Conservation (phyloP, 371 early-diverging fungal species). For the Batkoa obscura region DNA sequence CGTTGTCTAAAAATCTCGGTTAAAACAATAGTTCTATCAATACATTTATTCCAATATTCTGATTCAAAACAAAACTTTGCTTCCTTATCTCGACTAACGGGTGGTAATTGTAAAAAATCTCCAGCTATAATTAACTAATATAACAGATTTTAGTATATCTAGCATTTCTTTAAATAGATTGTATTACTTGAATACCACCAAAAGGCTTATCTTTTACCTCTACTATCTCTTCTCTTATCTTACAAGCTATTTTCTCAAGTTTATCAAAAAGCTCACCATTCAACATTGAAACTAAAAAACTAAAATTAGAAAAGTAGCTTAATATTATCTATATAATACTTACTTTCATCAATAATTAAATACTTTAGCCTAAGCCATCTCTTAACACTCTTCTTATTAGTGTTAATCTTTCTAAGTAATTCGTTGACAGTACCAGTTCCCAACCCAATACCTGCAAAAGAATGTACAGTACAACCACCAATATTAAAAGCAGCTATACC, state of each 20-base stretch:
- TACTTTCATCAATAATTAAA: conserved; percentile 71
- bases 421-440: conserved; percentile 7
- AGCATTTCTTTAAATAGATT: background rate
- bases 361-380: conserved; percentile 17
- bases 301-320: conserved; percentile 1
- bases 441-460: conserved; percentile 26
- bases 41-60: conserved; percentile 31
- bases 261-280: conserved; percentile 62
- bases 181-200: conserved; percentile 67
- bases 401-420: conserved; percentile 2
- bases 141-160: too few species aligned
- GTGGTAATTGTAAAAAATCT: conserved; percentile 86
- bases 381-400: background rate
- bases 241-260: conserved; percentile 48
- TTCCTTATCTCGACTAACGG: conserved; percentile 23
- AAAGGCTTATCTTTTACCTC: too few species aligned
- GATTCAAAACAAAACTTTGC: conserved; percentile 55
- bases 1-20: conserved; percentile 30
- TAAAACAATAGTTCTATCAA: conserved; percentile 25
- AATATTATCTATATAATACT: conserved; percentile 11
- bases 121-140: conserved; percentile 53
- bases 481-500: conserved; percentile 22
- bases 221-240: conserved; percentile 16
- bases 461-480: conserved; percentile 33
- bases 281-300: conserved; percentile 64